A percentile compares a stretch with the other conserved stretches of the same genome.
phyloP scores from a whole-genome alignment of 2,329 filamentous ascomycete genomes.

The Xylariaceae sp. region DNA sequence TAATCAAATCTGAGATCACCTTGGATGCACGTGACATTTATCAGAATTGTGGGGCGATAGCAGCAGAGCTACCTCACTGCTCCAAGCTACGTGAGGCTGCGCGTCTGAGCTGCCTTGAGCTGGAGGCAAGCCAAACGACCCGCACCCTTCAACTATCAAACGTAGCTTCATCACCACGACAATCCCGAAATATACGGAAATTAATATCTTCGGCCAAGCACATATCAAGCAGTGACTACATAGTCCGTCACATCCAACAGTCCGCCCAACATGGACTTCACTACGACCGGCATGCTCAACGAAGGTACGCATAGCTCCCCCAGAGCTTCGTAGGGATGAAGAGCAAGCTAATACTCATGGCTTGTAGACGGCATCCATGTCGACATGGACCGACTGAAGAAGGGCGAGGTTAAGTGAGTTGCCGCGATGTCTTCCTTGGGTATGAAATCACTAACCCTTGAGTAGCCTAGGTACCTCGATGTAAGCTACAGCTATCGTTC shows the following conservation, averaged over 20 bases:
- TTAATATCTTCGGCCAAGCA: neutral
- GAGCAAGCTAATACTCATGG: conserved; percentile 18
- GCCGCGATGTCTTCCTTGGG: conserved; percentile 13
- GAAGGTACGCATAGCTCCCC: conserved; percentile 46
- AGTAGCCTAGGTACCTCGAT: conserved; percentile 91
- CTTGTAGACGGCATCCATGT: conserved; percentile 92
- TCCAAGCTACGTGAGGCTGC: conserved; percentile 18
- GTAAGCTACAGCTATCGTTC: conserved; percentile 47
- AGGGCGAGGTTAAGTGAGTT: conserved; percentile 95
- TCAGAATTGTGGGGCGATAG: conserved; percentile 5
- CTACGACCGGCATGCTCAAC: conserved; percentile 56
- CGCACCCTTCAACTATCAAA: conserved; percentile 8
- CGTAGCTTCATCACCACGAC: conserved; percentile 1
- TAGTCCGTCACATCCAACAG: neutral
- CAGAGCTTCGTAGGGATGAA: conserved; percentile 14
- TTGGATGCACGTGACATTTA: neutral
- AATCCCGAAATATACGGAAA: conserved; percentile 1
- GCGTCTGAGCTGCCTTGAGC: conserved; percentile 28
- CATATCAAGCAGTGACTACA: neutral
- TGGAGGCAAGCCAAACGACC: conserved; percentile 1
- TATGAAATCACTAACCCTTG: conserved; percentile 24
- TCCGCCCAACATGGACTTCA: conserved; percentile 53
- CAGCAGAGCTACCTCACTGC: conserved; percentile 4
- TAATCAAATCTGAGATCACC: no score
- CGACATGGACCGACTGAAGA: conserved; percentile 98